Conservation (phyloP, 2,329 filamentous ascomycete genomes). For the Emmonsia crescens region DNA sequence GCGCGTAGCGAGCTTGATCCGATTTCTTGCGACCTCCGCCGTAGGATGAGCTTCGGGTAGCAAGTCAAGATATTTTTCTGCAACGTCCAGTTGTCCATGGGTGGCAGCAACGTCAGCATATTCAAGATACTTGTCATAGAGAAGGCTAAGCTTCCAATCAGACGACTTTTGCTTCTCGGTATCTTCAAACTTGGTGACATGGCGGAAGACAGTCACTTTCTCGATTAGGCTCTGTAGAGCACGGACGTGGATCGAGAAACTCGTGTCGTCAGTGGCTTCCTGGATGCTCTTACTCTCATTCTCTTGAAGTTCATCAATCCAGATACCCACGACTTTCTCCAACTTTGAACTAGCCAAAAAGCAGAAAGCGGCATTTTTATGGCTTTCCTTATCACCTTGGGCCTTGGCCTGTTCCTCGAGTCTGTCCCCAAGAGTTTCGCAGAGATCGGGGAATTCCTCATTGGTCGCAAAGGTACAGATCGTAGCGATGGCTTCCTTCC, state of each 20-base stretch:
- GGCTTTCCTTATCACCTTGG: slow-evolving; percentile 45
- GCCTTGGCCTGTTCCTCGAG: slow-evolving; percentile 57
- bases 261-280: slow-evolving; percentile 59
- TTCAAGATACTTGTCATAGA: slow-evolving; percentile 94
- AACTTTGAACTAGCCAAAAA: slow-evolving; percentile 92
- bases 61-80: slow-evolving; percentile 83
- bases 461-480: slow-evolving; percentile 92
- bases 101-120: slow-evolving; percentile 91
- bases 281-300: slow-evolving; percentile 65
- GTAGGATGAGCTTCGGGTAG: slow-evolving; percentile 73
- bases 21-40: slow-evolving; percentile 74
- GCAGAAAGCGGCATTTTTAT: slow-evolving; percentile 92
- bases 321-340: slow-evolving; percentile 92
- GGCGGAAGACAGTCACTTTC: slow-evolving; percentile 93
- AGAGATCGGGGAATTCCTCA: slow-evolving; percentile 84
- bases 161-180: slow-evolving; percentile 57
- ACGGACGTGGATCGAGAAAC: slow-evolving; percentile 83
- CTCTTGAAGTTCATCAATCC: slow-evolving; percentile 82
- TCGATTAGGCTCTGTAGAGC: slow-evolving; percentile 90
- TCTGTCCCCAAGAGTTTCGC: slow-evolving; percentile 86
- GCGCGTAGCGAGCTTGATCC: slow-evolving; percentile 73
- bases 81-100: slow-evolving; percentile 74
- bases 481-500: slow-evolving; percentile 95
- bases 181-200: slow-evolving; percentile 86
- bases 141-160: slow-evolving; percentile 75